phyloP scores from a whole-genome alignment of 2,329 filamentous ascomycete genomes.

The Diaporthe sp. region DNA sequence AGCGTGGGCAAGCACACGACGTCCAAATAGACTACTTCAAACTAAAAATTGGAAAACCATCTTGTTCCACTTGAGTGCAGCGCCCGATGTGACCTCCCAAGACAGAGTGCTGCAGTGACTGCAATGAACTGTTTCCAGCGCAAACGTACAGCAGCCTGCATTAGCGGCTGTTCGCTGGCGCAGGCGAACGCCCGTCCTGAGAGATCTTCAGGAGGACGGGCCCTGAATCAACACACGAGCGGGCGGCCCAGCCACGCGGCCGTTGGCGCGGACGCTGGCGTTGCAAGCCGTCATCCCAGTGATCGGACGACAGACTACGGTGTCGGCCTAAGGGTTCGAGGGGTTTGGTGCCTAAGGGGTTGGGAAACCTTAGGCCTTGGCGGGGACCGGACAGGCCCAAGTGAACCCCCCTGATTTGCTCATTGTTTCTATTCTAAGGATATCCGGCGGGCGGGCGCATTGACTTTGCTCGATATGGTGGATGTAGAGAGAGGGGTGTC shows the following conservation, averaged over 20 bases:
- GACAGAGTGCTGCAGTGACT: background rate
- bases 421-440: slow-evolving; percentile 11
- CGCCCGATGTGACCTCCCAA: background rate
- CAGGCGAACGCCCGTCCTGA: background rate
- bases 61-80: background rate
- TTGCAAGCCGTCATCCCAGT: background rate
- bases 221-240: background rate
- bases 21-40: slow-evolving; percentile 7
- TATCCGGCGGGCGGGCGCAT: background rate
- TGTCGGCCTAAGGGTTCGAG: background rate
- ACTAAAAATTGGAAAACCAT: background rate
- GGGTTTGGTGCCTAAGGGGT: slow-evolving; percentile 3
- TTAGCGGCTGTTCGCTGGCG: background rate
- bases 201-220: slow-evolving; percentile 1
- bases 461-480: background rate
- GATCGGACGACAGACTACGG: slow-evolving; percentile 17
- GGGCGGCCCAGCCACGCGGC: slow-evolving; percentile 4
- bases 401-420: background rate
- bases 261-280: slow-evolving; percentile 18
- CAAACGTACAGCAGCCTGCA: background rate
- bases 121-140: background rate
- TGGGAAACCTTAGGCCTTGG: slow-evolving; percentile 5
- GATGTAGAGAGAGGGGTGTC: background rate
- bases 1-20: slow-evolving; percentile 16
- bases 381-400: background rate